Conservation (phyloP, 495 filamentous ascomycete genomes). For the Bryoglossum gracile region DNA sequence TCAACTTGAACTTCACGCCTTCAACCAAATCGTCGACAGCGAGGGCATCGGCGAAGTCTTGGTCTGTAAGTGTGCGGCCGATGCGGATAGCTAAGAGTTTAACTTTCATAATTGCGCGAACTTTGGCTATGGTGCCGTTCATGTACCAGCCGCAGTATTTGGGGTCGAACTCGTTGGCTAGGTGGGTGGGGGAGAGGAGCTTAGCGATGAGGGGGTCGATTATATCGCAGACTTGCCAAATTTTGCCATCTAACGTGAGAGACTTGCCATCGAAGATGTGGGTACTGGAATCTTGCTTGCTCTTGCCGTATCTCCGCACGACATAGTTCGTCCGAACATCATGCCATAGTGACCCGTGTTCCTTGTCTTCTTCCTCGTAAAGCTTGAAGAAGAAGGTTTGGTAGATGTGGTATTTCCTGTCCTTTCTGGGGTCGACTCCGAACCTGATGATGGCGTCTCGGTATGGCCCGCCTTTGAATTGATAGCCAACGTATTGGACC, state of each 20-base stretch:
- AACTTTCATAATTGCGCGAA: constrained; percentile 74
- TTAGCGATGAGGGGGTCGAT: constrained; percentile 60
- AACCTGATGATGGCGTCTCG: constrained; percentile 76
- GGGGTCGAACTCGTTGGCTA: constrained; percentile 46
- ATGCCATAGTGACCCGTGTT: constrained; percentile 12
- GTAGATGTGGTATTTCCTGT: constrained; percentile 68
- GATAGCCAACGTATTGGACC: constrained; percentile 74
- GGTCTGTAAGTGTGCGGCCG: constrained; percentile 39
- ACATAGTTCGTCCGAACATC: constrained; percentile 5
- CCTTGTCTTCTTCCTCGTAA: constrained; percentile 25
- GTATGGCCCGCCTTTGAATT: constrained; percentile 86
- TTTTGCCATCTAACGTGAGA: constrained; percentile 65
- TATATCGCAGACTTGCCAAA: constrained; percentile 93
- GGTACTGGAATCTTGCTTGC: constrained; percentile 21
- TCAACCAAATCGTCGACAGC: constrained; percentile 37
- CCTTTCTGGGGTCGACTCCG: constrained; percentile 75
- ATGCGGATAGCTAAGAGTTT: constrained; percentile 57
- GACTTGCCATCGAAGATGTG: constrained; percentile 77
- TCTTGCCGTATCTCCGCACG: background rate
- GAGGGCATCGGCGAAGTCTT: constrained; percentile 40
- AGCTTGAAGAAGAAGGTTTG: constrained; percentile 79
- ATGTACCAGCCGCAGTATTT: constrained; percentile 72
- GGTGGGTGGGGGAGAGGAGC: constrained; percentile 42
- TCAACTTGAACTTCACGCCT: background rate
- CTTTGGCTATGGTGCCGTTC: constrained; percentile 69